Base-by-base conservation (phyloP, 768 basidiomycete species). In the Lactifluus hygrophoroides region DNA sequence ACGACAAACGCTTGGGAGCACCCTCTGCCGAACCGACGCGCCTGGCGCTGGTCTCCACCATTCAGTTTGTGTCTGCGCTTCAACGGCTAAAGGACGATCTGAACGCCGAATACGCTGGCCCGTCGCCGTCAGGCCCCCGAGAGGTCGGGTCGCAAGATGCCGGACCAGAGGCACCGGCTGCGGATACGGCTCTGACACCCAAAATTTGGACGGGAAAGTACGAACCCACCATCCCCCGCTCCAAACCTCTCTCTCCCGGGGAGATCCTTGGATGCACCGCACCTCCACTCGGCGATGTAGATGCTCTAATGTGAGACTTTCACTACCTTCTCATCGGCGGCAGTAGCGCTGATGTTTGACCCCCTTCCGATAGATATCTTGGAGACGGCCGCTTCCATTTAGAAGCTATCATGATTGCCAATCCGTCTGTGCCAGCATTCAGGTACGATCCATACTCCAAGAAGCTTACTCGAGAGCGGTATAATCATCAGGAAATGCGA, bases 401-500 rank as follows among this genome's bases (percentile, higher is more conserved):
- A 17, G 96, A 99, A 72, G 90, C 92, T 14, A 94, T 97, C 69
- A 99, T 99, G 96, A 96, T 99, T 58, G 93, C 94, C n/a, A 99
- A 99, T 70, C 96, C 96, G 0, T 72, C 80, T 30, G 79, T 98
- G 17, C 94, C 96, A 11, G 94, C 96, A 0, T 99, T 96, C 74
- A 84, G 96, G 21, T 99, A 98, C 72, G 96, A 98, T 68, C 96
- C 96, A 3, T 99, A 98, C 71, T 91, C 93, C 21, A 99, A 99
- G 72, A 96, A 94, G 68, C 78, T 99, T 51, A 97, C 96, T 1
- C 76, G 92, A 57, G 96, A 99, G 69, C 79, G 84, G 3, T 99
- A 98, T 64, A 80, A 92, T 65, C 93, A 98, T 66, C 70, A 74
- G 9, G 87, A 93, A 73, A 99, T 99, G 96, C 81, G 85, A 47